Conservation (phyloP, 495 filamentous ascomycete genomes). For the Trichocladium uniseriatum region DNA sequence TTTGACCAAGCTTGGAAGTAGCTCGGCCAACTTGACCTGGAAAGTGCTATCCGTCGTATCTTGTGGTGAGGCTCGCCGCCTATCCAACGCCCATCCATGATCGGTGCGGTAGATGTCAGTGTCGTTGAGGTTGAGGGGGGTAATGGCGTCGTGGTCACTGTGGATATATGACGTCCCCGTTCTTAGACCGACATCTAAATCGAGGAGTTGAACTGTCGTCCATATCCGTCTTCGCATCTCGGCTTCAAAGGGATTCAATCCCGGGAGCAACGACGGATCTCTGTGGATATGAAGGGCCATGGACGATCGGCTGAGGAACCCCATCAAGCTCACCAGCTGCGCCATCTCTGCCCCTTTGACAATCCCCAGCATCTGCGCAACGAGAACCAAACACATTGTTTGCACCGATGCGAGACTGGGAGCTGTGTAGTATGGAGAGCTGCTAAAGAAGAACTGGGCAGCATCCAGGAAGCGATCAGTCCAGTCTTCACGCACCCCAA, state of each 20-base stretch:
- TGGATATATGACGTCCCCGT: conserved; percentile 23
- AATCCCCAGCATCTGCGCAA: conserved; percentile 20
- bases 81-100: conserved; percentile 15
- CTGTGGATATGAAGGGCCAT: conserved; percentile 21
- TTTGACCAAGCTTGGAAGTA: conserved; percentile 12
- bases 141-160: conserved; percentile 12
- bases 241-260: conserved; percentile 33
- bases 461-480: conserved; percentile 18
- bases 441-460: conserved; percentile 19
- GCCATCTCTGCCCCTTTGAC: conserved; percentile 12
- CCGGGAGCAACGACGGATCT: conserved; percentile 24
- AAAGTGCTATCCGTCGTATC: conserved; percentile 17
- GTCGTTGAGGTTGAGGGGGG: conserved; percentile 18
- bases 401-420: conserved; percentile 17
- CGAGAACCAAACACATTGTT: conserved; percentile 15
- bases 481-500: conserved; percentile 13
- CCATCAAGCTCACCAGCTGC: conserved; percentile 19
- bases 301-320: conserved; percentile 12
- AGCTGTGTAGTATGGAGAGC: conserved; percentile 8
- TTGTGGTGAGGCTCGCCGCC: neutral
- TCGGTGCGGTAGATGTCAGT: conserved; percentile 10
- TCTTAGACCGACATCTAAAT: conserved; percentile 31
- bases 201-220: conserved; percentile 31
- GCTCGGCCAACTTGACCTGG: conserved; percentile 13
- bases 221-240: conserved; percentile 39